A percentile compares a stretch with the other conserved stretches of the same genome.
Evolutionary conservation across 495 filamentous ascomycete genomes (phyloP).

Genomic region (Podospora pseudoanserina): DNA sequence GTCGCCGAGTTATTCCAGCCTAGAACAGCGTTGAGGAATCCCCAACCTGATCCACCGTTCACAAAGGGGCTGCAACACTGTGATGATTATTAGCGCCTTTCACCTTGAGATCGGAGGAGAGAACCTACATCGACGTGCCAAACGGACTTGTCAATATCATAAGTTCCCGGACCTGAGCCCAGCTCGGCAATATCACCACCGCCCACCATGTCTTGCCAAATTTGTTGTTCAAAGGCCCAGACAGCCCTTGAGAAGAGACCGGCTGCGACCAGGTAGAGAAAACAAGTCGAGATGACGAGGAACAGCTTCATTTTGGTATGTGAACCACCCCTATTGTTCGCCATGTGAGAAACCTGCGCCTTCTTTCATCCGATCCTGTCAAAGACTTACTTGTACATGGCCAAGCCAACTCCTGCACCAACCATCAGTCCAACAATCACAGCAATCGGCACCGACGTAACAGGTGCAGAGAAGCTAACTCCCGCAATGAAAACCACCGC

Average conservation of each 20-base stretch:
- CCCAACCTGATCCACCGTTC: conserved; percentile 80
- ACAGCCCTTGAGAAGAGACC: conserved; percentile 75
- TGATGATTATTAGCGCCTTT: background rate
- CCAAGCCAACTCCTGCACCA: conserved; percentile 60
- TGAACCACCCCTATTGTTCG: conserved; percentile 41
- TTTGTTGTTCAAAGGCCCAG: conserved; percentile 64
- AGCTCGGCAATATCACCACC: conserved; percentile 65
- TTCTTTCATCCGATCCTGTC: background rate
- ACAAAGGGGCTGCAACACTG: conserved; percentile 73
- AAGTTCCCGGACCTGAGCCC: conserved; percentile 78
- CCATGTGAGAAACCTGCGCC: background rate
- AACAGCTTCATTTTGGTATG: conserved; percentile 70
- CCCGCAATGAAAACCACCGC: conserved; percentile 79
- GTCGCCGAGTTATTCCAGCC: conserved; percentile 91
- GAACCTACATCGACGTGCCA: conserved; percentile 83
- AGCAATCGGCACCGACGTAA: conserved; percentile 67
- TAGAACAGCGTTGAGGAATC: conserved; percentile 77
- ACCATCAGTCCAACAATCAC: conserved; percentile 64
- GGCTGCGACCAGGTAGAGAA: conserved; percentile 82
- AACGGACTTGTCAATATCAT: conserved; percentile 77
- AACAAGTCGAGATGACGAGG: conserved; percentile 74
- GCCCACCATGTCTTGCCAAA: conserved; percentile 65
- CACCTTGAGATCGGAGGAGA: background rate
- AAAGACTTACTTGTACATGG: conserved; percentile 69
- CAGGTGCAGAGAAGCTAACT: conserved; percentile 71